Conservation (phyloP, 495 filamentous ascomycete genomes). For the Neurospora pannonica region DNA sequence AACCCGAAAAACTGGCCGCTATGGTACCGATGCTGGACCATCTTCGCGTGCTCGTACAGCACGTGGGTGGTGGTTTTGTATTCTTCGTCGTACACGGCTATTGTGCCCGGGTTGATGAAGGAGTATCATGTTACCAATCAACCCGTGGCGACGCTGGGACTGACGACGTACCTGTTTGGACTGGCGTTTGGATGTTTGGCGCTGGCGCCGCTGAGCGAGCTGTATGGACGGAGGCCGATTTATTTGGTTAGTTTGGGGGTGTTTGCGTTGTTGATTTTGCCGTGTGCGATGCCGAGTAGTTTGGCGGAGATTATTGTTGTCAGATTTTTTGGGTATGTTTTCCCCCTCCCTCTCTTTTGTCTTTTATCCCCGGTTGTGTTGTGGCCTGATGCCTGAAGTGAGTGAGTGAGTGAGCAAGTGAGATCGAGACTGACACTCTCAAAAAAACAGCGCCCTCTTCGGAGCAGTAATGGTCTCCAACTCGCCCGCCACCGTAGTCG, state of each 20-base stretch:
- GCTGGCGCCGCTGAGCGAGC: conserved; percentile 64
- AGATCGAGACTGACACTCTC: conserved; percentile 8
- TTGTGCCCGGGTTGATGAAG: conserved; percentile 53
- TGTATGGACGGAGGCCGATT: conserved; percentile 68
- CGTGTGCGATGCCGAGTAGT: conserved; percentile 58
- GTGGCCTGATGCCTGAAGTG: background rate
- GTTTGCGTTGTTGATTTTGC: conserved; percentile 60
- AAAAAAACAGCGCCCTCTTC: conserved; percentile 48
- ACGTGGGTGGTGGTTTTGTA: conserved; percentile 76
- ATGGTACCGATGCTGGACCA: conserved; percentile 53
- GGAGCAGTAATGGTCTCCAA: conserved; percentile 75
- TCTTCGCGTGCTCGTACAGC: conserved; percentile 59
- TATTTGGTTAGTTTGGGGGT: conserved; percentile 54
- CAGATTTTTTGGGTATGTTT: conserved; percentile 57
- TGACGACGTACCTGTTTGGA: conserved; percentile 72
- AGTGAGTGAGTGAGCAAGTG: background rate
- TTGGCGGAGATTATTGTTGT: conserved; percentile 55
- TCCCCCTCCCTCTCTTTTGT: background rate
- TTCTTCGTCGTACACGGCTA: conserved; percentile 65
- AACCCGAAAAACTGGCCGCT: conserved; percentile 73
- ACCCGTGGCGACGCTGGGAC: conserved; percentile 57
- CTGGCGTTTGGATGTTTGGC: conserved; percentile 64
- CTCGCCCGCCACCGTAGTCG: conserved; percentile 71
- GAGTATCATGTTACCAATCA: conserved; percentile 50
- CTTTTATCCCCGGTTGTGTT: background rate